Percentiles rank a stretch among this genome's conserved stretches.
phyloP scores from a whole-genome alignment of 2,329 filamentous ascomycete genomes.

The Clarireedia paspali region DNA sequence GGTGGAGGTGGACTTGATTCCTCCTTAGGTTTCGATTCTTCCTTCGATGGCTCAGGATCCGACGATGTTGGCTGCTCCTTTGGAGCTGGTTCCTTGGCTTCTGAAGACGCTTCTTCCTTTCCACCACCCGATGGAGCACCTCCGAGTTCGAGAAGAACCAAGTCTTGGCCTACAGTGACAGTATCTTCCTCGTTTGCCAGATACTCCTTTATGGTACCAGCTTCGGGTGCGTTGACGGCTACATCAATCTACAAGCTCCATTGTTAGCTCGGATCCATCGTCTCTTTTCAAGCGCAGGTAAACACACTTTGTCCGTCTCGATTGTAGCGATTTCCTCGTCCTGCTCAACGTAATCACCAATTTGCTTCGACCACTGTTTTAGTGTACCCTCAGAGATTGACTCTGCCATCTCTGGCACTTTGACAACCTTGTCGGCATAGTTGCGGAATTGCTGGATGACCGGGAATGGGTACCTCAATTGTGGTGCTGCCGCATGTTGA shows the following conservation, averaged over 20 bases:
- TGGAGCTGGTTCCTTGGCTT: slow-evolving; percentile 52
- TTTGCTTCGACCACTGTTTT: slow-evolving; percentile 87
- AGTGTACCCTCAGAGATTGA: slow-evolving; percentile 96
- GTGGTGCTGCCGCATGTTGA: slow-evolving; percentile 18
- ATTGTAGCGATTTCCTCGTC: slow-evolving; percentile 99
- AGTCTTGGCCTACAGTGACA: slow-evolving; percentile 86
- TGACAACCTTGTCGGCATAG: slow-evolving; percentile 77
- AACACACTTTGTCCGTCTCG: slow-evolving; percentile 87
- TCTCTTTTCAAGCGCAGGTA: neutral
- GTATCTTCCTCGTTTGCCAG: slow-evolving; percentile 92
- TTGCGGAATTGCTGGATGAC: slow-evolving; percentile 46
- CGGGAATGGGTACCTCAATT: slow-evolving; percentile 36
- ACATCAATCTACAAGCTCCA: slow-evolving; percentile 72
- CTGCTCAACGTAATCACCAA: slow-evolving; percentile 88
- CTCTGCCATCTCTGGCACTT: slow-evolving; percentile 97
- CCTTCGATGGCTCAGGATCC: slow-evolving; percentile 28
- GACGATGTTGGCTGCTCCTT: slow-evolving; percentile 49
- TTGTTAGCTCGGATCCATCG: neutral
- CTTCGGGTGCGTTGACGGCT: slow-evolving; percentile 85
- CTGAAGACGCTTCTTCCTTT: slow-evolving; percentile 40
- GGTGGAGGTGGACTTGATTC: slow-evolving; percentile 34
- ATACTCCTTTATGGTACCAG: slow-evolving; percentile 86
- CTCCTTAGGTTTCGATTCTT: slow-evolving; percentile 36
- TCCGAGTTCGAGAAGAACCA: slow-evolving; percentile 79
- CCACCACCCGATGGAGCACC: slow-evolving; percentile 50